Conservation (phyloP, 306 rosid genomes). For the Cotoneaster glaucophyllus region DNA sequence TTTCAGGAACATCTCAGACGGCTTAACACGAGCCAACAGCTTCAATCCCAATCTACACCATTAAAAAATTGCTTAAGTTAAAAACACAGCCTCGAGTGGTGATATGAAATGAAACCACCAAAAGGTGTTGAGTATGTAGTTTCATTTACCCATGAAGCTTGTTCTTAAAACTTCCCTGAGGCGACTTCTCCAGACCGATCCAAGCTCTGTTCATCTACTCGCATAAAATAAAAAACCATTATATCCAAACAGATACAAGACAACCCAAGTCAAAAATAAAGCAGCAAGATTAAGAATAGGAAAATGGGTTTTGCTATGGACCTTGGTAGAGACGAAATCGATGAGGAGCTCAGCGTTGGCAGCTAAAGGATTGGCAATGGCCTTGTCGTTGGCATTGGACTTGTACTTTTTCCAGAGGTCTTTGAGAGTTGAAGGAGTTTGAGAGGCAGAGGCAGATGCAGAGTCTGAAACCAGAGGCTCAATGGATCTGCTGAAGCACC, state of each 20-base stretch:
- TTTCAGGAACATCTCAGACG: conserved; percentile 81
- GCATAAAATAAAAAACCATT: neutral
- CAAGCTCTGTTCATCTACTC: conserved; percentile 77
- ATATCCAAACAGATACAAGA: neutral
- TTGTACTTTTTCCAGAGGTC: conserved; percentile 44
- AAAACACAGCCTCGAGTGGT: neutral
- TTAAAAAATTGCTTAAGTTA: neutral
- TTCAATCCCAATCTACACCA: conserved; percentile 62
- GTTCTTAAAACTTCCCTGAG: conserved; percentile 56
- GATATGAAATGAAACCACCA: neutral
- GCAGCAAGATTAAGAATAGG: neutral
- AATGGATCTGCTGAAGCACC: conserved; percentile 75
- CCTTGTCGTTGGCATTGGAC: conserved; percentile 39
- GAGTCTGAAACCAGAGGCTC: conserved; percentile 32
- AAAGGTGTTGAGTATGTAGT: neutral
- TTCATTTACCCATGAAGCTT: conserved; percentile 62
- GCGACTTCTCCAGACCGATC: conserved; percentile 68
- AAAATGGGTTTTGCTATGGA: neutral
- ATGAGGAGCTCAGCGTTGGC: conserved; percentile 55
- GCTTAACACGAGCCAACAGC: conserved; percentile 79
- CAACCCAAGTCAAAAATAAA: neutral
- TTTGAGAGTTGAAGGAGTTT: conserved; percentile 51
- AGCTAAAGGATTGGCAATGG: conserved; percentile 22
- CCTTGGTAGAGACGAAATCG: conserved; percentile 68
- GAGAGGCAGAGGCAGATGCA: conserved; percentile 23